Base-by-base conservation (phyloP, 805 yeast species). In the Starmerella etchellsii region DNA sequence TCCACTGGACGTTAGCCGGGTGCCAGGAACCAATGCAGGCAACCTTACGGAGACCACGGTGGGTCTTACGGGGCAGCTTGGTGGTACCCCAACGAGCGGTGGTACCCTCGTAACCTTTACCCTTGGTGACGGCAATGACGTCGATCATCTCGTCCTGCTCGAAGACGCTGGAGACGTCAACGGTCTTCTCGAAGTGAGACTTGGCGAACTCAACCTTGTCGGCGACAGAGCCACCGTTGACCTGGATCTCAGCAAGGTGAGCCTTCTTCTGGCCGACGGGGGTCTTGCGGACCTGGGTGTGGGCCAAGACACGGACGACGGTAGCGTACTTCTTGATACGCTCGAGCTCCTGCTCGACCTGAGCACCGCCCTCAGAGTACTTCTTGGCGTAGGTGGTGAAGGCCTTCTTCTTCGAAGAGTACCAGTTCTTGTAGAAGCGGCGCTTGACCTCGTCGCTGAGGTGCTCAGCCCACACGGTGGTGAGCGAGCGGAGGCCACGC, bases 11-110 rank as follows among this genome's bases (percentile, higher is more conserved):
- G 78, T 85, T 95, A 76, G 95, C 80, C 71, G 99, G 99, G 77
- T 91, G 98, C 99, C 99, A 91, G 68, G 99, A 96, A 80, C 99
- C 99, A 66, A 91, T 91, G 84, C 99, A 91, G 67, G 98, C 99
- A 73, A 91, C 99, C 84, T 91, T 91, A 81, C 99, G 85, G 69
- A 88, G 76, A 88, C 99, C 99, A 82, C 97, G 87, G 74, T 91
- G 99, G 70, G 99, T 91, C 94, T 91, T 91, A 78, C 99, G 85
- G 74, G 99, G 98, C 61, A 91, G 77, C 79, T 81, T 87, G 87
- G 87, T 93, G 81, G 98, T 91, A 69, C 99, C 99, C 97, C 97
- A 91, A 83, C 99, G 84, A 85, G 87, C 95, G 76, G 99, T 91
- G 65, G 88, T 96, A 87, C 99, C 99, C 75, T 91, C 98, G 84